These are phyloP conservation scores for Corylus heterophylla DNA, from an alignment of 306 rosid genomes.

Conservation along the genomic window DNA sequence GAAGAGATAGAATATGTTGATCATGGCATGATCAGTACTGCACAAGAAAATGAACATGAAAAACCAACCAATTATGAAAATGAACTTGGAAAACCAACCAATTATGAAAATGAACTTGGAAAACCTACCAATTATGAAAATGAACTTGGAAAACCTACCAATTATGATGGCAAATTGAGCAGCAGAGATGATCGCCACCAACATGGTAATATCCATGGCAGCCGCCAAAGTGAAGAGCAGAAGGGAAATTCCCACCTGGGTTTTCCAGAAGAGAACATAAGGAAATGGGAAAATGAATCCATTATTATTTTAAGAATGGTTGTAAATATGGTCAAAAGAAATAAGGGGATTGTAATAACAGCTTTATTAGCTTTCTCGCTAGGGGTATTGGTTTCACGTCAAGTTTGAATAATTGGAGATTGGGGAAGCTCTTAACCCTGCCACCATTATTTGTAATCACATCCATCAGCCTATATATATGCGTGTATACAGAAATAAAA, in stretches of 20 bases:
- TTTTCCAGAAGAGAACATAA: conserved; percentile 30
- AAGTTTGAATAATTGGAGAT: conserved; percentile 27
- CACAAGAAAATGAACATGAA: conserved; percentile 26
- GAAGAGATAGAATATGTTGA: conserved; percentile 30
- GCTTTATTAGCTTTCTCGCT: conserved; percentile 64
- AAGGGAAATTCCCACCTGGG: conserved; percentile 5
- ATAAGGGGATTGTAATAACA: conserved; percentile 53
- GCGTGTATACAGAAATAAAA: neutral
- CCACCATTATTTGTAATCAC: neutral
- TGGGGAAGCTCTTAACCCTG: conserved; percentile 13
- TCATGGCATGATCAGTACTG: neutral
- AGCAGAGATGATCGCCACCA: neutral
- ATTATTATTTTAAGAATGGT: conserved; percentile 27
- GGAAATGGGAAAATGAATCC: conserved; percentile 48
- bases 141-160: neutral
- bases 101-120: neutral
- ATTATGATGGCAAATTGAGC: neutral
- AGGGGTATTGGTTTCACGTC: conserved; percentile 44
- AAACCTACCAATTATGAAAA: neutral
- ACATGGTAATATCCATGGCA: neutral
- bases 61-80: neutral
- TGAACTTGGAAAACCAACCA: neutral
- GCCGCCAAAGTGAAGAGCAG: conserved; percentile 10
- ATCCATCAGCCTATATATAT: neutral
- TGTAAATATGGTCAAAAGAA: conserved; percentile 31